Evolutionary conservation across 2,329 filamentous ascomycete genomes (phyloP), one percentile per base, ranked within the genome.

Genomic region (Botrytis medusae): DNA sequence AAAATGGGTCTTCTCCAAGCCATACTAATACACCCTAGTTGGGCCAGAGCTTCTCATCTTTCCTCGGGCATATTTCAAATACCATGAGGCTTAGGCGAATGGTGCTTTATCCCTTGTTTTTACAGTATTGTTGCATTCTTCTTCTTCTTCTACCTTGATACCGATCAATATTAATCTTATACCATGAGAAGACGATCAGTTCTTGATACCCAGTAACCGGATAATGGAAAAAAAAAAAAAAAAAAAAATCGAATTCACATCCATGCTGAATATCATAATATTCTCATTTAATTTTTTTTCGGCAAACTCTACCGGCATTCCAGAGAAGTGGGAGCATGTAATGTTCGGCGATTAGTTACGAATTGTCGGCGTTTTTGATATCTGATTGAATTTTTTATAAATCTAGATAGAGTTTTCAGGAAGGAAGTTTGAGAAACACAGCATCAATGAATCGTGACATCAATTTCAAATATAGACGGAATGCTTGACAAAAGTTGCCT

Each of bases 241-340:
- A 29, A 54, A 32, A 40, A 48, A 68, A 57, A n/a, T 32, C 37
- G 59, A 40, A 72, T 72, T 42, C 46, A 44, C 10, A 68, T 67
- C 70, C 60, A 63, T 51, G 64, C 37, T 54, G 48, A 68, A 54
- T 68, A 68, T 68, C 46, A 54, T n/a, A 51, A 40, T 20, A 40
- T 37, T n/a, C 48, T 68, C 62, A 68, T 51, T 20, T 10, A 8
- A 25, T 46, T 34, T 72, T 72, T 72, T 57, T 60, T 67, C 69
- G 69, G 60, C 51, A 71, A 57, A 42, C 25, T 71, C 46, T 72
- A 34, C 48, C 70, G 61, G 48, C 61, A 71, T 65, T 65, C 70
- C 60, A 72, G 46, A 42, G 44, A 37, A 67, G 34, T 65, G 70
- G 37, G 29, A 67, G 37, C 46, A 40, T 29, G 44, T 29, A 68